Conservation (phyloP, 495 filamentous ascomycete species). For the Sordaria brevicollis region DNA sequence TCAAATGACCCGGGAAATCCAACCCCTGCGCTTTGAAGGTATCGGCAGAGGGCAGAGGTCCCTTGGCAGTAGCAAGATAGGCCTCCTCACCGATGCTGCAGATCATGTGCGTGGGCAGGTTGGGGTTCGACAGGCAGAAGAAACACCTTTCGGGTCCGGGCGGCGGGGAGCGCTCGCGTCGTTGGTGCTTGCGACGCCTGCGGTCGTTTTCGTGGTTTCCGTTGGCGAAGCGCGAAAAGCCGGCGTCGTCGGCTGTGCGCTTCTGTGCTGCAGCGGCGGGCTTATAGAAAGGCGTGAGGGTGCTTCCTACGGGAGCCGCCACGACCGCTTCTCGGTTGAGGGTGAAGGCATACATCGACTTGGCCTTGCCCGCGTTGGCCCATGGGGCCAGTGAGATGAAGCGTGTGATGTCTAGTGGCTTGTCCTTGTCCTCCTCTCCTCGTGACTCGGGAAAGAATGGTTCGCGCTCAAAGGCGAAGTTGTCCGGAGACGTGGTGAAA, state of each 20-base stretch:
- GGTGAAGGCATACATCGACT: slow-evolving; percentile 84
- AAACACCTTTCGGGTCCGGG: slow-evolving; percentile 75
- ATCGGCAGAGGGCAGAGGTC: slow-evolving; percentile 59
- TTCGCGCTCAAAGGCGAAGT: slow-evolving; percentile 77
- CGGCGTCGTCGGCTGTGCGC: slow-evolving; percentile 46
- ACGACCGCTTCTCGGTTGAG: slow-evolving; percentile 50
- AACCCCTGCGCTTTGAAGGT: slow-evolving; percentile 52
- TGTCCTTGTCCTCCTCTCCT: slow-evolving; percentile 18
- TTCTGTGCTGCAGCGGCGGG: slow-evolving; percentile 32
- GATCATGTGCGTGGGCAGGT: slow-evolving; percentile 76
- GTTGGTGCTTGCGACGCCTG: slow-evolving; percentile 47
- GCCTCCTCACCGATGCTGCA: slow-evolving; percentile 72
- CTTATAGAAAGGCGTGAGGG: slow-evolving; percentile 53
- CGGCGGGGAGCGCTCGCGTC: slow-evolving; percentile 37
- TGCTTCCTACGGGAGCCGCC: slow-evolving; percentile 54
- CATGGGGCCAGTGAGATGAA: slow-evolving; percentile 80
- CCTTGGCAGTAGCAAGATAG: slow-evolving; percentile 88
- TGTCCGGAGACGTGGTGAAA: slow-evolving; percentile 53
- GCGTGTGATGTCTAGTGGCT: slow-evolving; percentile 54
- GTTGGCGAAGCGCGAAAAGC: slow-evolving; percentile 58
- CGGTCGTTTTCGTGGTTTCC: slow-evolving; percentile 43
- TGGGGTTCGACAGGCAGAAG: slow-evolving; percentile 85
- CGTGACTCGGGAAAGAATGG: slow-evolving; percentile 64
- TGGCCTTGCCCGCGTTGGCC: slow-evolving; percentile 62
- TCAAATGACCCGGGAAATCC: slow-evolving; percentile 72